Conservation (phyloP, 305 asterid species). For the Solanum hybrid region DNA sequence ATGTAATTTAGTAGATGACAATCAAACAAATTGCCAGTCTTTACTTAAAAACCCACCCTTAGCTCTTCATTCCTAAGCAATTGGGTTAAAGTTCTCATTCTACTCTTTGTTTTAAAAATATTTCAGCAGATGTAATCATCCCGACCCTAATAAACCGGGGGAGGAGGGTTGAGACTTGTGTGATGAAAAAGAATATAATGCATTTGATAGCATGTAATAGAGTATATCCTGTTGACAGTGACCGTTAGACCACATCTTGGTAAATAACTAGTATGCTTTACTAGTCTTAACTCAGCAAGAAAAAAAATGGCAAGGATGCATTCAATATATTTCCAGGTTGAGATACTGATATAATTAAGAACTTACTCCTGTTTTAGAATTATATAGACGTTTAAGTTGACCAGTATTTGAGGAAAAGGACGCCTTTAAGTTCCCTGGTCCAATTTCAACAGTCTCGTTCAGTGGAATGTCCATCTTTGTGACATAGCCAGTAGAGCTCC, state of each 20-base stretch:
- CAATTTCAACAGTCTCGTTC: conserved; percentile 49
- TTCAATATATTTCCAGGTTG: not conserved
- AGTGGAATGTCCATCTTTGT: conserved; percentile 19
- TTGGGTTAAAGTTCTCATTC: not conserved
- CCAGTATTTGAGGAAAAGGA: conserved; percentile 67
- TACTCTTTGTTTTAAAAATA: not conserved
- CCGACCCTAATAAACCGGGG: not conserved
- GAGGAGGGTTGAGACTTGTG: not conserved
- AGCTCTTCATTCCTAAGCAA: not conserved
- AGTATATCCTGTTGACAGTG: not conserved
- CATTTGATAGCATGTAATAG: not conserved
- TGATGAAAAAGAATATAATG: not conserved
- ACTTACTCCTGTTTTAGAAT: conserved; percentile 62
- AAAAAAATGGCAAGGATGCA: not conserved
- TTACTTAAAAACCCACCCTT: not conserved
- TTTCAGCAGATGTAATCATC: not conserved
- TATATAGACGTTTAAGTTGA: conserved; percentile 58
- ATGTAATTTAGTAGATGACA: not conserved
- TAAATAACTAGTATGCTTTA: not conserved
- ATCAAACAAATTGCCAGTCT: too few species aligned
- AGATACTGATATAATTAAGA: not conserved
- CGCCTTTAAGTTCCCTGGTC: conserved; percentile 64
- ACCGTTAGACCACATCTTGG: not conserved
- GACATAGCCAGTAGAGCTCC: conserved; percentile 16
- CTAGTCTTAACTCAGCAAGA: not conserved